Base-by-base conservation (phyloP, 805 yeast genomes). In the Tetrapisispora namnaoensis region DNA sequence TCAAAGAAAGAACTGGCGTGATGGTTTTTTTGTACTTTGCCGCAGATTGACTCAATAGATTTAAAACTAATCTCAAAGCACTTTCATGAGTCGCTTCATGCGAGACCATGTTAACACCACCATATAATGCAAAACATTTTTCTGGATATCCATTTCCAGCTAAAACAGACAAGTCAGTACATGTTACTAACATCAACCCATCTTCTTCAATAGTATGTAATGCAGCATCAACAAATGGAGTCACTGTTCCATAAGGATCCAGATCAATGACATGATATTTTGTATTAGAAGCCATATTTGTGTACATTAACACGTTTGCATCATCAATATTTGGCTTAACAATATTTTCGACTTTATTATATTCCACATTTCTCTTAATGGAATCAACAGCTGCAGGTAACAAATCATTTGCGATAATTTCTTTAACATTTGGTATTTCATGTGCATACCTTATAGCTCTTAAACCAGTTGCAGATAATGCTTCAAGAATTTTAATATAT, bases 91-190 rank as follows among this genome's bases (percentile, higher is more conserved):
- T 83, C 22, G 89, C 81, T 60, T 87, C 97, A 41, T 63, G 64
- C 49, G 78, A 80, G 53, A 91, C 85, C 60, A 88, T 73, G 53
- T 91, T 88, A 49, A 83, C 83, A 21, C 99, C 99, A 20, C 99
- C 98, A 63, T 93, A 93, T 17, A 86, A 72, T 0, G 97, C 89
- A 70, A 82, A 93, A 68, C 98, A 91, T 67, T 93, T 93, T 59
- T 93, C 99, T 0, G 98, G 97, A 65, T 91, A 91, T 14, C 95
- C 95, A 54, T 83, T 83, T 18, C 99, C 99, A 0, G 98, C 98
- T 47, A 93, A 73, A 1, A 93, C 96, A 0, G 95, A 95, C 16
- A 95, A 75, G 69, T 93, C 99, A 0, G 99, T 93, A 65, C 99
- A 93, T 0, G 99, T 93, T 3, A 93, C 91, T 45, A 93, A 70